Base-by-base conservation (phyloP, 2,329 filamentous ascomycete species). In the Alternaria ethzedia region DNA sequence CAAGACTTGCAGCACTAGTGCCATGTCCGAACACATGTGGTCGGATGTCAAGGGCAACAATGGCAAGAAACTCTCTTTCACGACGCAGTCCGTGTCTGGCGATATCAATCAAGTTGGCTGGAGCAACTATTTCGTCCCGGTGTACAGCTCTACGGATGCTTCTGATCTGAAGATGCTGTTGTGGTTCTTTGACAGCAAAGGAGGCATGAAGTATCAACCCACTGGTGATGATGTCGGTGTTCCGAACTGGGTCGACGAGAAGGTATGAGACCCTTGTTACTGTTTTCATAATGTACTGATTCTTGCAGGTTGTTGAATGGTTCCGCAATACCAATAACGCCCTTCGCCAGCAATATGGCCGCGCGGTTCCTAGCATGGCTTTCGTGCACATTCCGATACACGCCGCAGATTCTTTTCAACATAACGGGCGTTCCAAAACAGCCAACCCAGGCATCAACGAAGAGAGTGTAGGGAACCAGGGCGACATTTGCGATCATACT, bases 101-200 rank as follows among this genome's bases (percentile, higher is more conserved):
- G 57, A 74, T 1, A 67, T 81, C 2, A 76, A 85, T 8, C 26
- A 70, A 17, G 63, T 77, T 1, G 76, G 77, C 6, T 69, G 70
- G 21, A 84, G 84, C 10, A 89, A 88, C 66, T 88, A 88, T 72
- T 87, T 84, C 61, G 69, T 88, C 7, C 82, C 82, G 0, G 76
- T 89, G 3, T 87, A 85, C 69, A 67, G 64, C n/a, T 71, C 70
- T 17, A 57, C 36, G 3, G 74, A 85, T 82, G 45, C 58, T 7
- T 61, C 59, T 13, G 70, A 69, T 3, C 63, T 78, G 6, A 83
- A 61, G 58, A 85, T 87, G 7, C 68, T 93, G 1, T 80, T 93
- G 2, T 93, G 90, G 89, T 92, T 92, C 79, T 92, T 93, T 70
- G 91, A 93, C 71, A 77, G 73, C 60, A 75, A 69, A 46, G 75